These are phyloP conservation scores for Alternaria consortialis DNA, from an alignment of 2,329 filamentous ascomycete genomes.

Conservation along the genomic window DNA sequence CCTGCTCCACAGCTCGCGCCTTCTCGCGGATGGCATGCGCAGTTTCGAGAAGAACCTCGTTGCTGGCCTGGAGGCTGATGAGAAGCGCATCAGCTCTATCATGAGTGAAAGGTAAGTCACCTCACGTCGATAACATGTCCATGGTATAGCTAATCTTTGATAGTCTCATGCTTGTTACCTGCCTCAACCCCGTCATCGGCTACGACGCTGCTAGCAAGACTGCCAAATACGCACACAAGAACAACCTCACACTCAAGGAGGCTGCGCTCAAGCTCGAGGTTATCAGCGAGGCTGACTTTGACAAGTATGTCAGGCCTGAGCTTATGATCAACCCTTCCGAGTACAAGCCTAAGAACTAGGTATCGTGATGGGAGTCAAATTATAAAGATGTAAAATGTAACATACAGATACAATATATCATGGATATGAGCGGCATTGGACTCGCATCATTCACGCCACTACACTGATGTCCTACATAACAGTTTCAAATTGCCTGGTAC, in stretches of 20 bases:
- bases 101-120: conserved; percentile 87
- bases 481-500: neutral
- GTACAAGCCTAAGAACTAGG: conserved; percentile 56
- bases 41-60: conserved; percentile 96
- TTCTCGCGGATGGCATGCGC: conserved; percentile 90
- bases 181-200: conserved; percentile 55
- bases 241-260: conserved; percentile 91
- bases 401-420: neutral
- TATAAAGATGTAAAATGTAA: neutral
- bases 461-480: too few species aligned
- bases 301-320: conserved; percentile 87
- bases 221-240: conserved; percentile 89
- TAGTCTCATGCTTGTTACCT: conserved; percentile 97
- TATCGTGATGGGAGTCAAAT: neutral
- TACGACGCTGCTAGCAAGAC: conserved; percentile 48
- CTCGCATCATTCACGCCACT: too few species aligned
- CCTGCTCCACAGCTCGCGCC: conserved; percentile 87
- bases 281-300: conserved; percentile 87
- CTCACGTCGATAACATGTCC: neutral
- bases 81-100: conserved; percentile 87
- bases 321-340: conserved; percentile 90
- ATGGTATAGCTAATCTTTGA: conserved; percentile 25
- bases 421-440: neutral
- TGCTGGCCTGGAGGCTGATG: conserved; percentile 86
- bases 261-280: conserved; percentile 93